phyloP scores from a whole-genome alignment of 164 flowering plant species.

The Piper betle region DNA sequence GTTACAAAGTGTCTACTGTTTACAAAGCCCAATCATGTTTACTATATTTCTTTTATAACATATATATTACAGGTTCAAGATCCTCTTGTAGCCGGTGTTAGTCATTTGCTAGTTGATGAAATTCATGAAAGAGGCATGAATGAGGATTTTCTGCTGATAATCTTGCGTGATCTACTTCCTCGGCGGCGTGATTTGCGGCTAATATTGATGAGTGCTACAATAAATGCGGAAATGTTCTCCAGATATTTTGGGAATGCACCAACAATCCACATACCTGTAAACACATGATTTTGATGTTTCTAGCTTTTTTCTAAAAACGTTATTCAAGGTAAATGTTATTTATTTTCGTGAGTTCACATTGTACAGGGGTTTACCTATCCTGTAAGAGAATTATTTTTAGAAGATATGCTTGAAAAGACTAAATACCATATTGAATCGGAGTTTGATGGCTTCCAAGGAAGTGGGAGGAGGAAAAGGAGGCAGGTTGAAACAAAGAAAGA shows the following conservation, averaged over 20 bases:
- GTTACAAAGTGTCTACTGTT: too few species aligned
- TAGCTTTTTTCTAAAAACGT: too few species aligned
- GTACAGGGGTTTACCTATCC: slow-evolving; percentile 76
- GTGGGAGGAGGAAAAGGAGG: slow-evolving; percentile 44
- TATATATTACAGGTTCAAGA: slow-evolving; percentile 56
- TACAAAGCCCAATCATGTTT: too few species aligned
- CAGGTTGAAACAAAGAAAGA: slow-evolving; percentile 62
- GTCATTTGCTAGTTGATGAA: slow-evolving; percentile 93
- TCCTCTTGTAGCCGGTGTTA: slow-evolving; percentile 63
- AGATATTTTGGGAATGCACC: slow-evolving; percentile 86
- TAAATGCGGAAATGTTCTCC: slow-evolving; percentile 87
- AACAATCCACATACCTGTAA: slow-evolving; percentile 78
- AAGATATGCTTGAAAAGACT: slow-evolving; percentile 79
- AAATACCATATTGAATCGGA: slow-evolving; percentile 50
- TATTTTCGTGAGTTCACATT: too few species aligned
- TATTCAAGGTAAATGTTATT: too few species aligned
- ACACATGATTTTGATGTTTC: neutral
- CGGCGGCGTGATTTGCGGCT: slow-evolving; percentile 81
- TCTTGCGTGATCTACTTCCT: slow-evolving; percentile 82
- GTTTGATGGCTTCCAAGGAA: slow-evolving; percentile 45
- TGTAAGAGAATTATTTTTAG: slow-evolving; percentile 64
- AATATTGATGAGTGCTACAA: slow-evolving; percentile 94
- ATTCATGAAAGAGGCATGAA: slow-evolving; percentile 99
- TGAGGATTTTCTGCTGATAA: slow-evolving; percentile 87
- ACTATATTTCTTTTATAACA: too few species aligned